Percentiles rank a stretch among this genome's conserved stretches.
These are phyloP conservation scores for Meredithiella fracta DNA, from an alignment of 2,329 filamentous ascomycete genomes.

Conservation along the genomic window DNA sequence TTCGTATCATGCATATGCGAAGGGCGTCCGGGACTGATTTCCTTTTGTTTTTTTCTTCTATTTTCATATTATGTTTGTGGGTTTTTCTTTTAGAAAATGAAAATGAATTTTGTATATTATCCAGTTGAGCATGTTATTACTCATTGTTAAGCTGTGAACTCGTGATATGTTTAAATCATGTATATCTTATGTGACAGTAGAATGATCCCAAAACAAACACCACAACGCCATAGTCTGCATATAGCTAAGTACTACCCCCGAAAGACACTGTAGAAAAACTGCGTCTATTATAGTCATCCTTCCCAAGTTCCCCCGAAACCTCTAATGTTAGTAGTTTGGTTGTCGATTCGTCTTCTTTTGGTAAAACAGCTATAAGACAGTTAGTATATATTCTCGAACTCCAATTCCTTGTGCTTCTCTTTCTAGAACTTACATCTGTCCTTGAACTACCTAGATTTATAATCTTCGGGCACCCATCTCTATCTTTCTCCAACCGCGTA, in stretches of 20 bases:
- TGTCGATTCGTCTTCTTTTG: constrained; percentile 51
- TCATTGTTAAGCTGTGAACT: not conserved
- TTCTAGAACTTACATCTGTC: constrained; percentile 54
- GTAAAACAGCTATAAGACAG: constrained; percentile 36
- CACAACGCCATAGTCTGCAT: not conserved
- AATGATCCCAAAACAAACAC: not conserved
- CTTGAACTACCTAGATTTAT: constrained; percentile 92
- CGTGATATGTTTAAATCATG: not conserved
- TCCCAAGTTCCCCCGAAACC: constrained; percentile 27
- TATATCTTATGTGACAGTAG: not conserved
- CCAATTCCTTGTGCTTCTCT: too few relatives aligned
- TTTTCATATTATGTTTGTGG: not conserved
- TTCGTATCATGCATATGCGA: constrained; percentile 5
- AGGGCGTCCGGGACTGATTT: not conserved
- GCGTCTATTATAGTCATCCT: not conserved
- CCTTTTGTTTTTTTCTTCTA: constrained; percentile 3
- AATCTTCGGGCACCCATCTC: constrained; percentile 97
- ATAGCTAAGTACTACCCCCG: not conserved
- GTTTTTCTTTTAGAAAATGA: not conserved
- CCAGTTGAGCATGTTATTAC: not conserved
- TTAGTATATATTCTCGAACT: constrained; percentile 18
- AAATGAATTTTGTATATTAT: not conserved
- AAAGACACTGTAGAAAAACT: not conserved
- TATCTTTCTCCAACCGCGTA: constrained; percentile 87
- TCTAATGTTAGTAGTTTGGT: constrained; percentile 32